phyloP scores from a whole-genome alignment of 2,329 filamentous ascomycete genomes.

The Hysterium pulicare region DNA sequence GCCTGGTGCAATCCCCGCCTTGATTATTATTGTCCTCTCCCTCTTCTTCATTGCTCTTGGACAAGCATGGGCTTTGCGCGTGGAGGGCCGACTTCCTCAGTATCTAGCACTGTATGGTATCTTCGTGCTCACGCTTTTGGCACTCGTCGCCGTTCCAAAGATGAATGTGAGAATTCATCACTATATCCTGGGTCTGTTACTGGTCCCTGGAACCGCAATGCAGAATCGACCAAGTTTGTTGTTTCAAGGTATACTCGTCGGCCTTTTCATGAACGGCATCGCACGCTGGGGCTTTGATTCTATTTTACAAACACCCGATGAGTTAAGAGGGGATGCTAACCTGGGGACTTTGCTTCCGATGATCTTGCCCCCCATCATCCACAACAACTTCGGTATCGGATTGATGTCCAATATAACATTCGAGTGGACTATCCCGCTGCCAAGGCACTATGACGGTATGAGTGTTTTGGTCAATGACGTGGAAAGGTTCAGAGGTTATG shows the following conservation, averaged over 20 bases:
- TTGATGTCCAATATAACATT: conserved; percentile 60
- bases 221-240: conserved; percentile 81
- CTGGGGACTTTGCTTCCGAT: conserved; percentile 58
- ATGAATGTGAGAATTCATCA: conserved; percentile 89
- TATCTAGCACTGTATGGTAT: conserved; percentile 76
- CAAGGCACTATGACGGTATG: conserved; percentile 65
- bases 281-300: conserved; percentile 92
- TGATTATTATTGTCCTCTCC: conserved; percentile 72
- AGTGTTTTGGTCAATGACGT: conserved; percentile 83
- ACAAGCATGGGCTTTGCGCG: conserved; percentile 82
- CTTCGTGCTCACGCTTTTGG: conserved; percentile 63
- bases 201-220: conserved; percentile 83
- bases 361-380: conserved; percentile 39
- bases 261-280: conserved; percentile 89
- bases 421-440: conserved; percentile 49
- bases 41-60: conserved; percentile 66
- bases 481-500: conserved; percentile 70
- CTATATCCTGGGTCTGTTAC: conserved; percentile 82
- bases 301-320: conserved; percentile 75
- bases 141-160: conserved; percentile 69
- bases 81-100: conserved; percentile 74
- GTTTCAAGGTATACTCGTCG: conserved; percentile 86
- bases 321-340: conserved; percentile 58
- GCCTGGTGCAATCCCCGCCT: conserved; percentile 79
- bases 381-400: conserved; percentile 44